Evolutionary conservation across 306 rosid species (phyloP), one percentile per base, ranked within the genome.

Genomic region (Fragaria ananassa): DNA sequence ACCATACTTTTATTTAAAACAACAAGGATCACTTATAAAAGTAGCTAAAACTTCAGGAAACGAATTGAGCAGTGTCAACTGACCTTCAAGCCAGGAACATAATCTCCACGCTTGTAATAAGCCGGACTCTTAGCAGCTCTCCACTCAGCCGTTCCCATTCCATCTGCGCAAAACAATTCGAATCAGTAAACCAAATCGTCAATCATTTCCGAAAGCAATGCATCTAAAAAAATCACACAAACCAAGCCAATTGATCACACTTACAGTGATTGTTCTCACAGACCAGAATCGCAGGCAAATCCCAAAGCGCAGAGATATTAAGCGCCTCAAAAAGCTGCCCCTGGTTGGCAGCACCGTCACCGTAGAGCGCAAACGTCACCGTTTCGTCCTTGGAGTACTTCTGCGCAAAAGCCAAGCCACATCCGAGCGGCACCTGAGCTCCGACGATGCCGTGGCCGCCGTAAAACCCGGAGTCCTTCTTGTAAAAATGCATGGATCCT

Each of bases 111-210:
- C 88, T 90, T 92, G 88, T 92, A 95, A 78, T 95, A 95, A 51
- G 96, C 81, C 46, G 96, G 86, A 79, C 83, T 91, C 89, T 95
- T 95, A 2, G 96, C 91, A 34, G 98, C 98, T 80, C 92, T 92
- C 98, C 97, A 92, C 68, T 88, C 96, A 0, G 98, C 98, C n/a
- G 97, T 95, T 23, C 97, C 98, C 98, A 95, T 95, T 27, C 96
- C 98, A 78, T 95, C 98, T 95, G 85, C 31, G 13, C 23, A 41
- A 71, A 75, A 29, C 29, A 76, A 60, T 17, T 5, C 61, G 18
- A 74, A 15, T 34, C 21, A 68, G 54, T 8, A 70, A 64, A 17
- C 37, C 13, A 70, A 54, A 19, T 29, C 23, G 1, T 58, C 65
- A 0, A 14, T 63, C 45, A 34, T 3, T 60, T 27, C 39, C 35